These are phyloP conservation scores for Davidsoniella australis DNA, from an alignment of 2,329 filamentous ascomycete genomes.

Conservation along the genomic window DNA sequence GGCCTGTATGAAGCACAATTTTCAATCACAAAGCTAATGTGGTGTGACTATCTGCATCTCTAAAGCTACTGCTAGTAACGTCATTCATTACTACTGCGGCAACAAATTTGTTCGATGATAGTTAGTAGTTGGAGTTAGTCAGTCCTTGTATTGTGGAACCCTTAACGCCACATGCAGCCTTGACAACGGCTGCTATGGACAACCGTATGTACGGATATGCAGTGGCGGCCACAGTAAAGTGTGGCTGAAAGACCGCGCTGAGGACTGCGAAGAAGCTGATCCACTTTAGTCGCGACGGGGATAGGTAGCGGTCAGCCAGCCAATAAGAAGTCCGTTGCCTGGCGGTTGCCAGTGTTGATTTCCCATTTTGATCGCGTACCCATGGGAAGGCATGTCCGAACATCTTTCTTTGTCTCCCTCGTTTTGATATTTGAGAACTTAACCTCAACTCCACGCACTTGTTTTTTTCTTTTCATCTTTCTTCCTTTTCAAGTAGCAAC, in stretches of 20 bases:
- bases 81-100: slow-evolving; percentile 1
- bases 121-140: no score
- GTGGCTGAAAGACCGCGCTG: slow-evolving; percentile 6
- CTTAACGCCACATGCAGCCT: slow-evolving; percentile 6
- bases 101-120: slow-evolving; percentile 10
- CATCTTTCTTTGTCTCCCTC: slow-evolving; percentile 13
- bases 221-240: slow-evolving; percentile 5
- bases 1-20: no score
- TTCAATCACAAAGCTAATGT: background rate
- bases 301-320: slow-evolving; percentile 14
- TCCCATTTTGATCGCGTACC: slow-evolving; percentile 12
- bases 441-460: slow-evolving; percentile 10
- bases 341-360: slow-evolving; percentile 38
- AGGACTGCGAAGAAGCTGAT: slow-evolving; percentile 1
- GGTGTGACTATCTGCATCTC: background rate
- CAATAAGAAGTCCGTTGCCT: slow-evolving; percentile 37
- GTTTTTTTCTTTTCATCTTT: slow-evolving; percentile 7
- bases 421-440: slow-evolving; percentile 9
- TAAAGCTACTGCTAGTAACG: background rate
- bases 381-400: slow-evolving; percentile 13
- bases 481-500: slow-evolving; percentile 5
- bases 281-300: slow-evolving; percentile 12
- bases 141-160: slow-evolving; percentile 6
- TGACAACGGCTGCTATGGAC: background rate
- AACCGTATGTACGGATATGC: background rate